Conservation (phyloP, 108 stramenopile species). For the Cyclostephanos invisitatus region DNA sequence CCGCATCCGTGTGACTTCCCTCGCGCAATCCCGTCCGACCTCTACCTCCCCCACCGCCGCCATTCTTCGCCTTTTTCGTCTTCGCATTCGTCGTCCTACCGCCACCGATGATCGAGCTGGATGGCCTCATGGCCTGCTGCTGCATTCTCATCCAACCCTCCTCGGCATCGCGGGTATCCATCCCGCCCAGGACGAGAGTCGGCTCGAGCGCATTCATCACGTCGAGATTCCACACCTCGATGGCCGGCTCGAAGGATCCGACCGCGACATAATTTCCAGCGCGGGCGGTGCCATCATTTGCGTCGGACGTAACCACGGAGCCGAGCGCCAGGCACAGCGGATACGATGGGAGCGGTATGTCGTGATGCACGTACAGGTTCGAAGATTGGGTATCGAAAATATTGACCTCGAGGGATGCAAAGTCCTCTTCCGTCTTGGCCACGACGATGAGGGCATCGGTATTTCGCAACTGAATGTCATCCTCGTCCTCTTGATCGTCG, state of each 20-base stretch:
- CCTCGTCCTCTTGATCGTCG: constrained; percentile 78
- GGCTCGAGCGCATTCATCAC: constrained; percentile 98
- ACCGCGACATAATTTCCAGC: constrained; percentile 94
- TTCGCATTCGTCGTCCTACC: constrained; percentile 53
- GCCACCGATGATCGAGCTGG: constrained; percentile 22
- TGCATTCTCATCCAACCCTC: constrained; percentile 72
- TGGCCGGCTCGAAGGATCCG: constrained; percentile 95
- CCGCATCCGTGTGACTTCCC: constrained; percentile 96
- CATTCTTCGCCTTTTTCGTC: constrained; percentile 49
- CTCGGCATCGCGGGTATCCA: constrained; percentile 77
- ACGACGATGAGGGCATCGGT: constrained; percentile 81
- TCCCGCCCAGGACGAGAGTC: constrained; percentile 88
- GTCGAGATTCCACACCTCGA: constrained; percentile 99
- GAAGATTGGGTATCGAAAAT: constrained; percentile 86
- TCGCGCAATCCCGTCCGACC: constrained; percentile 50
- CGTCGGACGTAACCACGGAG: constrained; percentile 44
- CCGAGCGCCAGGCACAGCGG: constrained; percentile 93
- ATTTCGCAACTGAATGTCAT: constrained; percentile 69
- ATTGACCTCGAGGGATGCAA: constrained; percentile 87
- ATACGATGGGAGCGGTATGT: constrained; percentile 96
- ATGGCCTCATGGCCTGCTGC: constrained; percentile 23
- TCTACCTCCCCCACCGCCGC: constrained; percentile 35
- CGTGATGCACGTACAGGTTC: constrained; percentile 98
- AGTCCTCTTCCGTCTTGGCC: constrained; percentile 90
- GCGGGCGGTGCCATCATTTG: constrained; percentile 42